These are phyloP conservation scores for Gomphus sp. DNA, from an alignment of 1,284 basidiomycete species.

Conservation along the genomic window DNA sequence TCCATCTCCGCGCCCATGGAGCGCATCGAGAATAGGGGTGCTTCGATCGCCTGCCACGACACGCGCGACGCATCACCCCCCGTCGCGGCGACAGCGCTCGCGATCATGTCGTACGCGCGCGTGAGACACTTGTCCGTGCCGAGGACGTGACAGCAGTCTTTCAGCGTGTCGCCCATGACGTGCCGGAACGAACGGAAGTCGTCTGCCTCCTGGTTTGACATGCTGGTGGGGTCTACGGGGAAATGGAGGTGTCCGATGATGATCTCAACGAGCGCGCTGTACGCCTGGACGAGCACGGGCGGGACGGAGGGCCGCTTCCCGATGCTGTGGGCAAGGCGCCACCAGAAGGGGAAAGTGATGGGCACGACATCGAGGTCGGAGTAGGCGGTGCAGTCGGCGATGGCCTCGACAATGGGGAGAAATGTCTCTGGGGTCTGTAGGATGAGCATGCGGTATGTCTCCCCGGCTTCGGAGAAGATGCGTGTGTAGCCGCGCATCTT, in stretches of 20 bases:
- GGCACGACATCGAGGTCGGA: slow-evolving; percentile 94
- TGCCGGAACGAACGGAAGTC: slow-evolving; percentile 94
- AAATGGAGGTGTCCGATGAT: slow-evolving; percentile 93
- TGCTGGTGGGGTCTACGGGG: slow-evolving; percentile 57
- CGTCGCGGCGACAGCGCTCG: slow-evolving; percentile 51
- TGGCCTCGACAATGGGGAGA: slow-evolving; percentile 90
- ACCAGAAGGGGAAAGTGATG: slow-evolving; percentile 99
- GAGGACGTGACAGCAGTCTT: slow-evolving; percentile 96
- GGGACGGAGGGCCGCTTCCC: slow-evolving; percentile 65
- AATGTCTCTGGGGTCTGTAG: slow-evolving; percentile 85
- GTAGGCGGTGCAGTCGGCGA: slow-evolving; percentile 90
- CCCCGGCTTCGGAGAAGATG: slow-evolving; percentile 92
- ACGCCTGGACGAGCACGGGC: slow-evolving; percentile 71
- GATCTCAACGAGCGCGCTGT: slow-evolving; percentile 74
- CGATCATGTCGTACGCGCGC: slow-evolving; percentile 76
- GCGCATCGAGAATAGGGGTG: slow-evolving; percentile 94
- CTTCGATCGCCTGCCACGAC: slow-evolving; percentile 97
- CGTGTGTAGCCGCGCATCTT: slow-evolving; percentile 86
- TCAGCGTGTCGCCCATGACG: slow-evolving; percentile 98
- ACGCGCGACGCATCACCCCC: slow-evolving; percentile 23
- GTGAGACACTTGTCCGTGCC: slow-evolving; percentile 81
- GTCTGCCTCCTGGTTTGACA: slow-evolving; percentile 83
- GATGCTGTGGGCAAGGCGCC: slow-evolving; percentile 78
- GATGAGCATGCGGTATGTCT: slow-evolving; percentile 88
- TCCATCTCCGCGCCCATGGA: slow-evolving; percentile 97